Evolutionary conservation across 306 rosid genomes (phyloP).

Genomic region (Elaeagnus macrophylla): DNA sequence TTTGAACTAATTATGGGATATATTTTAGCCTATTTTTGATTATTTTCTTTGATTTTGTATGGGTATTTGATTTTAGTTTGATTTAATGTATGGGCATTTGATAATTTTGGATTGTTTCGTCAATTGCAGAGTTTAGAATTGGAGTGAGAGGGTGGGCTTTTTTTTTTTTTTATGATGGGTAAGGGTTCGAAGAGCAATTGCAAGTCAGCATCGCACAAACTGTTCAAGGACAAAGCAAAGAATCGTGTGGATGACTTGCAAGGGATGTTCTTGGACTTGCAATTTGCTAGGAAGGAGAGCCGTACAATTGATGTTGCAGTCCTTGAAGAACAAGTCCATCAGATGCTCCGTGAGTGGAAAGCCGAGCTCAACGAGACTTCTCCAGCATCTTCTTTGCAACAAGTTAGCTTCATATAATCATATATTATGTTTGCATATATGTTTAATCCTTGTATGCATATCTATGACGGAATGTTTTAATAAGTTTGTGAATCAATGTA

Average conservation of each 20-base stretch:
- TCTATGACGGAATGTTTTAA: slow-evolving; percentile 13
- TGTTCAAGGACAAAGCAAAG: slow-evolving; percentile 94
- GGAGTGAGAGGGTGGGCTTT: slow-evolving; percentile 17
- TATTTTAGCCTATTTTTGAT: not conserved
- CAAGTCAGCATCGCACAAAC: slow-evolving; percentile 85
- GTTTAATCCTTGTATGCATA: slow-evolving; percentile 15
- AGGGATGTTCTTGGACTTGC: slow-evolving; percentile 72
- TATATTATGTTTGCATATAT: not conserved
- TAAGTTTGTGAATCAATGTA: slow-evolving; percentile 4
- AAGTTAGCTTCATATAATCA: slow-evolving; percentile 40
- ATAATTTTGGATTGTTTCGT: slow-evolving; percentile 16
- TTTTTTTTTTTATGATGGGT: slow-evolving; percentile 48
- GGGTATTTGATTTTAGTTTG: not conserved
- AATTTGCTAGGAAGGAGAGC: slow-evolving; percentile 95
- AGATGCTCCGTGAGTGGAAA: slow-evolving; percentile 99
- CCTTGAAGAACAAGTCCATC: slow-evolving; percentile 94
- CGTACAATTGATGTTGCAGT: slow-evolving; percentile 64
- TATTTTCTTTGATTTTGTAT: not conserved
- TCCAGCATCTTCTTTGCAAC: slow-evolving; percentile 93
- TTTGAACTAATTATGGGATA: not conserved
- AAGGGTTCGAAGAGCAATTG: slow-evolving; percentile 82
- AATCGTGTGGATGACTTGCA: slow-evolving; percentile 95
- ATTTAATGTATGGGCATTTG: too few relatives aligned
- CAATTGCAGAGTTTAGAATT: slow-evolving; percentile 28
- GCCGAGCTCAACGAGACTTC: slow-evolving; percentile 93